Percentiles rank a stretch among this genome's conserved stretches.
Conservation (phyloP, 78 protist genomes). For the Emiliania huxleyi region DNA sequence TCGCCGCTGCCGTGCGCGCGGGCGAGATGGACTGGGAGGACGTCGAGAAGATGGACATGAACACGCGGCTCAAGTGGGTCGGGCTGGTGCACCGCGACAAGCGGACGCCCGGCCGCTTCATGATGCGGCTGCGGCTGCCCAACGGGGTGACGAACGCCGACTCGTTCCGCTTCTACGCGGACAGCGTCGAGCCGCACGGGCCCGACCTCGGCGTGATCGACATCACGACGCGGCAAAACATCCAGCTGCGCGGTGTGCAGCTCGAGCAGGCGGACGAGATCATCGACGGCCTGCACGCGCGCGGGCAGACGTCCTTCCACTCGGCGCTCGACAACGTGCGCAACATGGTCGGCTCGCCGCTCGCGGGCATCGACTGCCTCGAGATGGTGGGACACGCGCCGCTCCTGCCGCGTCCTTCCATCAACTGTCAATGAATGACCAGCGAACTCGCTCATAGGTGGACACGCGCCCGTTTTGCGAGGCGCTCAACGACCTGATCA, state of each 20-base stretch:
- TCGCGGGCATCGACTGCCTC: slow-evolving; percentile 39
- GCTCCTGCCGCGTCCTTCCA: too few relatives aligned
- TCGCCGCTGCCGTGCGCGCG: neutral
- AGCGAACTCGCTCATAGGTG: too few relatives aligned
- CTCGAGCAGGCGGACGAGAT: neutral
- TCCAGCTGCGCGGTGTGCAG: slow-evolving; percentile 41
- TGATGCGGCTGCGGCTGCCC: slow-evolving; percentile 39
- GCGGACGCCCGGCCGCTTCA: slow-evolving; percentile 27
- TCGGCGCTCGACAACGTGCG: slow-evolving; percentile 26
- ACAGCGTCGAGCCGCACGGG: neutral
- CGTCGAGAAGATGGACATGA: slow-evolving; percentile 2
- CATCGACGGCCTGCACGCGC: neutral
- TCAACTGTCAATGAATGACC: too few relatives aligned
- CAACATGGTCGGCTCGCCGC: neutral
- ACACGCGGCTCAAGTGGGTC: slow-evolving; percentile 40
- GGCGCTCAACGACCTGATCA: neutral
- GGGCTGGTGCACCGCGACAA: slow-evolving; percentile 34
- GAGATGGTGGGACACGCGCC: slow-evolving; percentile 51
- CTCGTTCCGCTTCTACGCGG: slow-evolving; percentile 18
- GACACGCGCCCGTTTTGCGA: neutral
- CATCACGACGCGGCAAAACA: slow-evolving; percentile 55
- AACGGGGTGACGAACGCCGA: slow-evolving; percentile 23
- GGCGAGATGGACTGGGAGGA: slow-evolving; percentile 13
- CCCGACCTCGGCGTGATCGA: slow-evolving; percentile 25
- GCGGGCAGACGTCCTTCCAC: neutral